phyloP scores from a whole-genome alignment of 495 filamentous ascomycete species.

The Podospora bellae-mahoneyi region DNA sequence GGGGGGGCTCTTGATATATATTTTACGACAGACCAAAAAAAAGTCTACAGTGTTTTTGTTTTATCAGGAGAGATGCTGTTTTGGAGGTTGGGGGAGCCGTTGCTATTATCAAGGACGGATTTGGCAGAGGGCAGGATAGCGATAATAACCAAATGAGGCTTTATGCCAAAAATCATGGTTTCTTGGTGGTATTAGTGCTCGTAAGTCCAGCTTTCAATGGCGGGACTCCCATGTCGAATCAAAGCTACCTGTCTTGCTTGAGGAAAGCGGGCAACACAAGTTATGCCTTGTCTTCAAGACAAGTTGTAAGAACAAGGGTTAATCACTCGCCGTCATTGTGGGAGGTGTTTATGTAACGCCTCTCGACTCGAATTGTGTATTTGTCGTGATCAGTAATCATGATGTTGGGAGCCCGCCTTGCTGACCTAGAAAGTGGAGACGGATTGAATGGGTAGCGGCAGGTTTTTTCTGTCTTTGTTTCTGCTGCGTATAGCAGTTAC shows the following conservation, averaged over 20 bases:
- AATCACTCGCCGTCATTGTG: too few species aligned
- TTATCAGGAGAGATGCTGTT: neutral
- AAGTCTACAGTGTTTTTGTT: neutral
- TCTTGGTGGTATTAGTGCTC: neutral
- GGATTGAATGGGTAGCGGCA: neutral
- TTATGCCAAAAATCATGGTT: neutral
- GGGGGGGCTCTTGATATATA: too few species aligned
- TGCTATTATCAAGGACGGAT: neutral
- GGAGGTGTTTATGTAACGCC: neutral
- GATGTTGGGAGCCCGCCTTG: too few species aligned
- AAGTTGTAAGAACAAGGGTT: too few species aligned
- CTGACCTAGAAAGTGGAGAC: neutral
- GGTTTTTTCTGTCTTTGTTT: neutral
- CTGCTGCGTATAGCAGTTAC: neutral
- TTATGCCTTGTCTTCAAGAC: too few species aligned
- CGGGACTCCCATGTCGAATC: too few species aligned
- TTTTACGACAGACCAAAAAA: too few species aligned
- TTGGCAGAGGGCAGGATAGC: neutral
- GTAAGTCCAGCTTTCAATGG: too few species aligned
- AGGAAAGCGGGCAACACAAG: too few species aligned
- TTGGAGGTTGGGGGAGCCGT: neutral
- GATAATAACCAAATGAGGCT: neutral
- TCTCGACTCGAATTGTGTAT: neutral
- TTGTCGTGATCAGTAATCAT: neutral
- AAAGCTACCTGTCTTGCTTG: too few species aligned